Conservation (phyloP, 2,329 filamentous ascomycete genomes). For the Diaporthe sp. region DNA sequence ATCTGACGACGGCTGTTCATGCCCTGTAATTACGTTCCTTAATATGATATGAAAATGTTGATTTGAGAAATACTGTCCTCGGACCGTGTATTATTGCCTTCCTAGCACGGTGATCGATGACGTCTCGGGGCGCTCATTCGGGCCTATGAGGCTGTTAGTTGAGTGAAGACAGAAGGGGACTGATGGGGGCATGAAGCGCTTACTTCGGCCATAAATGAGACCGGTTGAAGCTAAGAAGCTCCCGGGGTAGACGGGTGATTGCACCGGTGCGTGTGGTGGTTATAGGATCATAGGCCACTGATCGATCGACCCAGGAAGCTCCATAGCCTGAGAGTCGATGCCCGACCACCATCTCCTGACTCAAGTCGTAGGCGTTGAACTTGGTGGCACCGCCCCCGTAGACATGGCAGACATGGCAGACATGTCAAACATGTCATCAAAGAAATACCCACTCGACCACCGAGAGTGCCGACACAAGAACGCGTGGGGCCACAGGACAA, state of each 20-base stretch:
- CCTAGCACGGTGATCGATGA: neutral
- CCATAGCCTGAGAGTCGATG: neutral
- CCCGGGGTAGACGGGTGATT: neutral
- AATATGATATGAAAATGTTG: neutral
- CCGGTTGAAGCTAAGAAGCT: neutral
- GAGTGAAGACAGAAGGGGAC: neutral
- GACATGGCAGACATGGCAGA: neutral
- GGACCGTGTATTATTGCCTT: neutral
- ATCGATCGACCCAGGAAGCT: neutral
- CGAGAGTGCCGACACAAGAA: neutral
- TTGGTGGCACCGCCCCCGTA: no score
- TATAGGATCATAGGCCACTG: neutral
- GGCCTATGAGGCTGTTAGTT: neutral
- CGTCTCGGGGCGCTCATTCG: neutral
- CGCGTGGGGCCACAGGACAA: conserved; percentile 8
- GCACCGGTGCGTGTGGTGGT: neutral
- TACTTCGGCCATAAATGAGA: neutral
- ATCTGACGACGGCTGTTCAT: neutral
- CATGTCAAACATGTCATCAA: neutral
- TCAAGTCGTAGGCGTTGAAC: neutral
- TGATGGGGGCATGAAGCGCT: neutral
- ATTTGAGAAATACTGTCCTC: neutral
- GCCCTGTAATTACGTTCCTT: neutral
- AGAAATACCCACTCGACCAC: neutral
- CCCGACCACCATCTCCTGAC: no score